Conservation (phyloP, 768 basidiomycete species). For the Candolleomyces eurysporus region DNA sequence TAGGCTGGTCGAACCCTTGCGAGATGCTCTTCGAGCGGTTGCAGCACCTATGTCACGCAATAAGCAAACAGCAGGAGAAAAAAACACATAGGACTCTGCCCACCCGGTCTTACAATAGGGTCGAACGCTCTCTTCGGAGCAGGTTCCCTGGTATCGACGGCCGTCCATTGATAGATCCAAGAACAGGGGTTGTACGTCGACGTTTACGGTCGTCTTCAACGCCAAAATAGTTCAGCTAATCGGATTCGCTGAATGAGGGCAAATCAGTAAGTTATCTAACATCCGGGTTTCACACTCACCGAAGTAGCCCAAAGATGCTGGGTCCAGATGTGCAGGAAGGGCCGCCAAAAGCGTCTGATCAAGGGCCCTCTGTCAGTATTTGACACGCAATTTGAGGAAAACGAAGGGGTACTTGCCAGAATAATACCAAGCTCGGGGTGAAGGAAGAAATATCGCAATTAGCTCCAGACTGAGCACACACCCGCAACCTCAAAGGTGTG, state of each 20-base stretch:
- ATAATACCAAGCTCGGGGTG: conserved; percentile 77
- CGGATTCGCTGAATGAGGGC: conserved; percentile 89
- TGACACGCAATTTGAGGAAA: neutral
- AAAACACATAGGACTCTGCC: no score
- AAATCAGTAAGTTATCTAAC: conserved; percentile 20
- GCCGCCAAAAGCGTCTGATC: conserved; percentile 57
- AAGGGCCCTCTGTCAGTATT: neutral
- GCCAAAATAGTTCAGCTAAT: no score
- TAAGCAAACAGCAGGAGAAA: no score
- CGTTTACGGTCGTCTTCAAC: no score
- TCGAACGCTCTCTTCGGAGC: no score
- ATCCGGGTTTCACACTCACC: conserved; percentile 32
- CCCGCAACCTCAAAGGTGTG: conserved; percentile 77
- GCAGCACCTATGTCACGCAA: no score
- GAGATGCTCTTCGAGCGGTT: no score
- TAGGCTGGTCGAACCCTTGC: no score
- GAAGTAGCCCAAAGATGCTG: conserved; percentile 81
- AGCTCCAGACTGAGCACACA: conserved; percentile 83
- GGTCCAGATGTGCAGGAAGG: conserved; percentile 83
- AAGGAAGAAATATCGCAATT: conserved; percentile 89
- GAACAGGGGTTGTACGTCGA: no score
- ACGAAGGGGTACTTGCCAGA: conserved; percentile 32
- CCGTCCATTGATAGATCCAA: no score
- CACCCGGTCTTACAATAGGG: no score
- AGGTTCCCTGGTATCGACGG: no score